Evolutionary conservation across 2,329 filamentous ascomycete genomes (phyloP), one percentile per base, ranked within the genome.

Genomic region (Ceratocystis smalleyi): DNA sequence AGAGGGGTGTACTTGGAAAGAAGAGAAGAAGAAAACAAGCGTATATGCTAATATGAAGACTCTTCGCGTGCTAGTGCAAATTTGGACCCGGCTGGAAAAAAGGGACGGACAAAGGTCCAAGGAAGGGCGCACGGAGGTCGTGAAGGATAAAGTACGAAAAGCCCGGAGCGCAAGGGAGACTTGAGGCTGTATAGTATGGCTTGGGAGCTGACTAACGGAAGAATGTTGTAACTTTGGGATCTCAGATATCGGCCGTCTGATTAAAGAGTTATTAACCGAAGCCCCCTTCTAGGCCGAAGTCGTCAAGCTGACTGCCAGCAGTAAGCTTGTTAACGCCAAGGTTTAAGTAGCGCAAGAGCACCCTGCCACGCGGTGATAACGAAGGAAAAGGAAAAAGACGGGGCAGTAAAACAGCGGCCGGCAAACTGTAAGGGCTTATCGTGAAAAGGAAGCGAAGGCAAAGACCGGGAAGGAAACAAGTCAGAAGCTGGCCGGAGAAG

Each of bases 31-130:
- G 57, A 17, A 43, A 32, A 43, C 57, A 27, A 24, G 3, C 22
- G 6, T 43, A 60, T 57, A 35, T 35, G 15, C n/a, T 32, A 30
- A 30, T 51, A 24, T 27, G 35, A 40, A 40, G 35, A 40, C 35
- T 40, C 35, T 60, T 43, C 57, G 43, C 17, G 24, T 15, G 10
- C 32, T 43, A 43, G 32, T 24, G 43, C 30, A 22, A 60, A 32
- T 32, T 4, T 76, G 17, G 54, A 35, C 27, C 17, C 24, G 24
- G 54, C 54, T 60, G 35, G 24, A 60, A 43, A 59, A 59, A 43
- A 60, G 24, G 47, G 47, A 19, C 40, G 17, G 30, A 24, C 24
- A 43, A 60, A 57, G 32, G 17, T 5, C 54, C n/a, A 57, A 57
- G 51, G 51, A 55, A 55, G 15, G 22, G 15, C 54, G 27, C 54